These are phyloP conservation scores for Theobroma cacao DNA, from an alignment of 345 rosid species.

Conservation along the genomic window DNA sequence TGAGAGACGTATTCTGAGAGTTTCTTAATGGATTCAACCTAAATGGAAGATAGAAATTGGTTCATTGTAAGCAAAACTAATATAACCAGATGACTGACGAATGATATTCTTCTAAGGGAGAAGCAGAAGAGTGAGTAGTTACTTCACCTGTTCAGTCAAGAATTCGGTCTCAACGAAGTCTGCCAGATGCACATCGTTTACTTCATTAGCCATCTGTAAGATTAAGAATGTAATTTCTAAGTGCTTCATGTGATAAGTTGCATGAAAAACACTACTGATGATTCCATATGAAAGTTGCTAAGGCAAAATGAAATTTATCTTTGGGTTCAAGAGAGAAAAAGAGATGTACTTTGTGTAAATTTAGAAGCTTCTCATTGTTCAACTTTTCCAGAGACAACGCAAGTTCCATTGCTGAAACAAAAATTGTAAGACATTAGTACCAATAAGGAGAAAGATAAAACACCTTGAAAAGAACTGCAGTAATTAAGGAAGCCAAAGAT, in stretches of 20 bases:
- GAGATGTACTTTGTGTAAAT: constrained; percentile 36
- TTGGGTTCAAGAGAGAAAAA: neutral
- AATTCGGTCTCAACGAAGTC: constrained; percentile 47
- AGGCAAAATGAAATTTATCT: neutral
- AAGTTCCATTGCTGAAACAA: constrained; percentile 59
- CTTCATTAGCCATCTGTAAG: constrained; percentile 44
- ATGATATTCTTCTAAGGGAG: neutral
- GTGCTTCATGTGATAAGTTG: neutral
- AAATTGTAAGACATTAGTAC: neutral
- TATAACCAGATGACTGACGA: neutral
- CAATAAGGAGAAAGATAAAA: neutral
- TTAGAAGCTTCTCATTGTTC: constrained; percentile 51
- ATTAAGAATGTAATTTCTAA: neutral
- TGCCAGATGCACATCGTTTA: constrained; percentile 45
- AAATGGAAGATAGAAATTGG: neutral
- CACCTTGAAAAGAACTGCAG: neutral
- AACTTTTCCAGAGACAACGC: constrained; percentile 64
- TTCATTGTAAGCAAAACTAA: neutral
- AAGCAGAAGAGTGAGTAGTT: neutral
- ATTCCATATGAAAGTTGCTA: neutral
- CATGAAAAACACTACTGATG: neutral
- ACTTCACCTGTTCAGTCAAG: constrained; percentile 50
- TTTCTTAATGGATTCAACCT: constrained; percentile 11
- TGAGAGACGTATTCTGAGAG: constrained; percentile 16
- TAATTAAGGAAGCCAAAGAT: no score